Base-by-base conservation (phyloP, 2,329 filamentous ascomycete genomes). In the Calonectria pseudoreteaudii region DNA sequence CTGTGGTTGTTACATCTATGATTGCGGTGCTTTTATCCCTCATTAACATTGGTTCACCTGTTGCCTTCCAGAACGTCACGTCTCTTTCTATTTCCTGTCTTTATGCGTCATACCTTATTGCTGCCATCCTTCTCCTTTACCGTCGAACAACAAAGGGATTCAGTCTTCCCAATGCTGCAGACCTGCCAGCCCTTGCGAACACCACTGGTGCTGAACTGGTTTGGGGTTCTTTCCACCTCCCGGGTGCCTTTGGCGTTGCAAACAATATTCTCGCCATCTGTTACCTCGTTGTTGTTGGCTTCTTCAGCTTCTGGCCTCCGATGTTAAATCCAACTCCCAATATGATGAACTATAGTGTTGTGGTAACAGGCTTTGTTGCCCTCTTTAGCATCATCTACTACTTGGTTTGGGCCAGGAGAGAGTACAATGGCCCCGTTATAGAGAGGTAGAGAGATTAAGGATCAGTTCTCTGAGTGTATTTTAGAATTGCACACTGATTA, bases 171-270 rank as follows among this genome's bases (percentile, higher is more conserved):
- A 76, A 75, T n/a, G 5, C 75, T 1, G 65, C 75, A 1, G 76
- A 77, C 0, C 68, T 82, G 1, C 81, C 80, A 10, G 82, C 80
- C 0, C 41, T 83, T 10, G 81, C 81, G 11, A 82, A 82, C 64
- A 82, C 81, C 0, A 70, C 76, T 0, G 82, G 80, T 0, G 79
- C 80, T 2, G 80, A 82, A 26, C 80, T 84, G 1, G 75, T 82
- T 10, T 92, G 90, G 90, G 90, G 90, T 0, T 89, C 90, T 0
- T 92, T 89, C 86, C 87, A 86, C 52, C 71, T 92, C 0, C 87
- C 87, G 0, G 89, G 89, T 5, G 78, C 84, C 0, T 78, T 89
- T 1, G 90, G 90, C 0, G 88, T 86, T 8, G 77, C 87, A 28
- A 91, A 91, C 79, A 92, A 92, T 71, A 78, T 84, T 1, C 88